Evolutionary conservation across 352 stramenopile species (phyloP), one percentile per base, ranked within the genome.

Genomic region (Pythium coloratum): DNA sequence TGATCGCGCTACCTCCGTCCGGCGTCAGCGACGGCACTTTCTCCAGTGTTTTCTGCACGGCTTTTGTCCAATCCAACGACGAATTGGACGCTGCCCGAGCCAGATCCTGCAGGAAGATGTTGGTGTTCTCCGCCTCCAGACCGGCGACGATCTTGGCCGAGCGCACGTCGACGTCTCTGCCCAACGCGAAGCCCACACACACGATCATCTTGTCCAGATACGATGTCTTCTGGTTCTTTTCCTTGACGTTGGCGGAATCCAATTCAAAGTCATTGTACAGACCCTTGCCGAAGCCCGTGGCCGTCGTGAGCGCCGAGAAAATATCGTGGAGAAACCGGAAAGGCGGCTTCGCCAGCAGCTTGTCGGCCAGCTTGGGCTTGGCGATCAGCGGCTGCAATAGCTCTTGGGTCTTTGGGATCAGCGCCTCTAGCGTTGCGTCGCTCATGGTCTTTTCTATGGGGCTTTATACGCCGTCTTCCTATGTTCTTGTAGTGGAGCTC

Each of bases 261-360:
- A 86, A 64, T 60, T 94, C 84, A 55, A 89, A 86, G 70, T 81
- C 80, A 65, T 86, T 96, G 75, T 95, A 97, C 47, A 95, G 76
- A 3, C 76, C 81, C 60, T 91, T 79, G 36, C 76, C 84, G 69
- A 99, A 98, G 42, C 91, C 92, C 53, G 92, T 97, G 68, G 75
- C 67, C 55, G 82, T 74, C 24, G 78, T 89, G 40, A 99, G 75
- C 51, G 90, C 92, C 50, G 88, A 81, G 60, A 99, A 91, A 42
- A 99, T 81, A 73, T 99, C 95, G 75, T 98, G 90, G 47, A 99
- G 78, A 73, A 99, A 99, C 42, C 96, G 92, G 76, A 99, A 99
- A 16, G 97, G 97, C 36, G 97, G 96, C 71, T 98, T 98, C 67
- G 77, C 74, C 46, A 99, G 83, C 47, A 99, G 81, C 81, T 99